Percentiles rank a stretch among this genome's conserved stretches.
Conservation (phyloP, 2,329 filamentous ascomycete genomes). For the Cladosporium cucumerinum region DNA sequence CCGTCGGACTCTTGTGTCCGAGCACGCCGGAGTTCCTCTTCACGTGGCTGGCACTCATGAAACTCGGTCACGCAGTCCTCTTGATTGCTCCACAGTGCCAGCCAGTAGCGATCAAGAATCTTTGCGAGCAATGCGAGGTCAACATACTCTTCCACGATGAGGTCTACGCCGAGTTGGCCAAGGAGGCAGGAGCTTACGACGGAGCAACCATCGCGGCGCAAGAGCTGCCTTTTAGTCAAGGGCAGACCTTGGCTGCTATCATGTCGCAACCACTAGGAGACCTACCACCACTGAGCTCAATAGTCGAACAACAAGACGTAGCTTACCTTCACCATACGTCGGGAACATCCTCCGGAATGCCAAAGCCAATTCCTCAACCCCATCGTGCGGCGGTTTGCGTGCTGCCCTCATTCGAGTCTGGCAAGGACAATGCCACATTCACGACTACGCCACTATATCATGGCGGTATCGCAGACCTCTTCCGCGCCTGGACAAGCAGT, state of each 20-base stretch:
- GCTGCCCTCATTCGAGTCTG: conserved; percentile 47
- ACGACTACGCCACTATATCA: conserved; percentile 65
- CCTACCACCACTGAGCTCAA: not conserved
- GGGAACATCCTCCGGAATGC: conserved; percentile 61
- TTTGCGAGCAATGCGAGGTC: conserved; percentile 49
- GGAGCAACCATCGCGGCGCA: not conserved
- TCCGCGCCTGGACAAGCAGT: conserved; percentile 59
- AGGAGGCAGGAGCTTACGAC: conserved; percentile 24
- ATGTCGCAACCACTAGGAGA: not conserved
- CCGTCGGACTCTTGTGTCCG: conserved; percentile 54
- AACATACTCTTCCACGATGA: conserved; percentile 47
- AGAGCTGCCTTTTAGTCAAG: conserved; percentile 3
- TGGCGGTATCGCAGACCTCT: conserved; percentile 61
- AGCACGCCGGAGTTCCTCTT: conserved; percentile 59
- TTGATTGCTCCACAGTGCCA: conserved; percentile 54
- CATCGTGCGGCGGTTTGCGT: conserved; percentile 56
- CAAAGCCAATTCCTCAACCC: conserved; percentile 60
- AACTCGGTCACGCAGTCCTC: conserved; percentile 53
- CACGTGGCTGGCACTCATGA: conserved; percentile 58
- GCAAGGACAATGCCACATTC: conserved; percentile 50
- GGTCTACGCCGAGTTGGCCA: conserved; percentile 35
- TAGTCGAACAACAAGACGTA: conserved; percentile 37
- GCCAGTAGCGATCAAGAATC: conserved; percentile 48
- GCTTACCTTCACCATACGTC: conserved; percentile 64
- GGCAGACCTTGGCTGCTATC: not conserved